phyloP scores from a whole-genome alignment of 331 rosid species.

The Stylosanthes scabra region DNA sequence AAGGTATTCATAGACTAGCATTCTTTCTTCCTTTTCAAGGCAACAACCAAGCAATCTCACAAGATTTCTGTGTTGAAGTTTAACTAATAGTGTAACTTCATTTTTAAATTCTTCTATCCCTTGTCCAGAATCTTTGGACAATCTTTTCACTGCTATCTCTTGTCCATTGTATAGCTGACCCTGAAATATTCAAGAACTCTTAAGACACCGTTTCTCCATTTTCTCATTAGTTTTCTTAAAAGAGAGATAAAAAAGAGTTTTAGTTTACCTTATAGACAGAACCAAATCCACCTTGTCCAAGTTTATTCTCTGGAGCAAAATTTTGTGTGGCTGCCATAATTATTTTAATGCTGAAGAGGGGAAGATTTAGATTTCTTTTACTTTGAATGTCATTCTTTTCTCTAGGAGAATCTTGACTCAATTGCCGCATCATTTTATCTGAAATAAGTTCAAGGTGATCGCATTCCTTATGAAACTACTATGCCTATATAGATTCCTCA shows the following conservation, averaged over 20 bases:
- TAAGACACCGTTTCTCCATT: not conserved
- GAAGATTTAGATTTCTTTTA: slow-evolving; percentile 41
- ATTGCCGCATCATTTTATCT: slow-evolving; percentile 32
- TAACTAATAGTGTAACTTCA: slow-evolving; percentile 57
- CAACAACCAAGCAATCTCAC: slow-evolving; percentile 67
- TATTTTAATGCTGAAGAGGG: slow-evolving; percentile 42
- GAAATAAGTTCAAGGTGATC: not conserved
- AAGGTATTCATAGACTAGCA: slow-evolving; percentile 70
- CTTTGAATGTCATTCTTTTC: slow-evolving; percentile 34
- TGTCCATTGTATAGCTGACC: slow-evolving; percentile 52
- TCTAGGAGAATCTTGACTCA: slow-evolving; percentile 22
- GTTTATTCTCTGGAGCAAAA: slow-evolving; percentile 49
- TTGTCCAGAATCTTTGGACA: slow-evolving; percentile 58
- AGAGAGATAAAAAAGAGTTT: slow-evolving; percentile 1
- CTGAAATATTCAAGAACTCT: slow-evolving; percentile 39
- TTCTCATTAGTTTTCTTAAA: slow-evolving; percentile 11
- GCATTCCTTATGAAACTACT: not conserved
- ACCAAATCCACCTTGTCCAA: slow-evolving; percentile 82
- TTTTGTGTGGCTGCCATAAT: slow-evolving; percentile 53
- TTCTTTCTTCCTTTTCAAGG: slow-evolving; percentile 54
- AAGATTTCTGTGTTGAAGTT: slow-evolving; percentile 71
- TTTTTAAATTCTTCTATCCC: slow-evolving; percentile 64
- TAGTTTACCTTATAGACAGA: slow-evolving; percentile 61
- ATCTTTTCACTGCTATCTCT: slow-evolving; percentile 67
- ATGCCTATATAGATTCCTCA: not conserved